Evolutionary conservation across 2,329 filamentous ascomycete genomes (phyloP), one percentile per base, ranked within the genome.

Genomic region (Colletotrichum paranaense): DNA sequence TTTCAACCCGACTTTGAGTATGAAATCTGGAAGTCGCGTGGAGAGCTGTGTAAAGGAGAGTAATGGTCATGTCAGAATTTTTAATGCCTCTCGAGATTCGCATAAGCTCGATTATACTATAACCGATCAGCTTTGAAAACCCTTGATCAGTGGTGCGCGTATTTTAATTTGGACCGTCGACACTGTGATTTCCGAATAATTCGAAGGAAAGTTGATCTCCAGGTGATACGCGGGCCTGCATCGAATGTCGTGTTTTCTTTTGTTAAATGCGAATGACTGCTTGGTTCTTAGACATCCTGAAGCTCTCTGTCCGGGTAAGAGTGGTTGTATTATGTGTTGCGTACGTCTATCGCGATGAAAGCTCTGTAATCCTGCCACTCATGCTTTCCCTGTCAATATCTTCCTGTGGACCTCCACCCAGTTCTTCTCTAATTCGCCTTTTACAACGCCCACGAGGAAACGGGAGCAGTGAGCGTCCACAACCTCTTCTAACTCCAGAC

Each of bases 371-470:
- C 35, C 1, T 16, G 42, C 14, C 42, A 9, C 19, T 42, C 5
- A 49, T 8, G 16, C 24, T 46, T 49, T 46, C 4, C 16, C 9
- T 3, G 16, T 77, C 24, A 84, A 69, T 81, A 89, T 84, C 78
- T 85, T 86, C 14, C 77, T 81, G 72, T 90, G 88, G 26, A 90
- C 88, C n/a, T 80, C 81, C 67, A 78, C 78, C 86, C 87, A 89
- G 9, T 86, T 87, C 26, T 77, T 78, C 75, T 90, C 88, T 60
- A 88, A 88, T 65, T 88, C 84, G 42, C 80, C 79, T 79, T 85
- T 88, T 26, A 90, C 84, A 26, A 88, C 80, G 1, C 84, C 81
- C 5, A 88, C 74, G 62, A 90, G 76, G 28, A 90, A 76, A 67
- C 84, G 84, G 24, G 87, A 88, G 77, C 87, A 89, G 56, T 78